phyloP scores from a whole-genome alignment of 1,284 basidiomycete species.

The Baeospora myosura region DNA sequence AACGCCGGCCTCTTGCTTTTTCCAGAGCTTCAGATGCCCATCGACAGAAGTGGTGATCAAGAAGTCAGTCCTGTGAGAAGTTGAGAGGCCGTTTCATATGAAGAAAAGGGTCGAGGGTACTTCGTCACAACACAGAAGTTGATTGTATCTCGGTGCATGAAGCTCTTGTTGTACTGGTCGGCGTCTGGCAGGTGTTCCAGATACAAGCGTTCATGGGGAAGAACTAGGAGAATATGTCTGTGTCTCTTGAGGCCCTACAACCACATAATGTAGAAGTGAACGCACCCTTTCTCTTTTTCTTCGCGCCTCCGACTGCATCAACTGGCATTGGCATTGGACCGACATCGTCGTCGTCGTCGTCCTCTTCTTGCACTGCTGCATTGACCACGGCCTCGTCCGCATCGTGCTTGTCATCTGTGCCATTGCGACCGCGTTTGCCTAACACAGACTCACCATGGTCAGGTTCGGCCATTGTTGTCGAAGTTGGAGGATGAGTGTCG shows the following conservation, averaged over 20 bases:
- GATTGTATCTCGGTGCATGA: conserved; percentile 95
- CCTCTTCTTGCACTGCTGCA: conserved; percentile 32
- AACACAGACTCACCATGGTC: conserved; percentile 38
- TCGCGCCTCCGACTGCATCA: conserved; percentile 31
- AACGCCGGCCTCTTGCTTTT: conserved; percentile 89
- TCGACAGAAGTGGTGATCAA: conserved; percentile 92
- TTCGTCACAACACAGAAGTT: conserved; percentile 84
- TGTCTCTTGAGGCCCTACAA: conserved; percentile 36
- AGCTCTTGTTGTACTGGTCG: conserved; percentile 93
- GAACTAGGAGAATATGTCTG: conserved; percentile 27
- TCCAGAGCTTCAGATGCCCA: conserved; percentile 97
- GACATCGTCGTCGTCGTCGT: conserved; percentile 60
- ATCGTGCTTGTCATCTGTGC: conserved; percentile 18
- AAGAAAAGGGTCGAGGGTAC: conserved; percentile 34
- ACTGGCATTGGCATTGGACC: conserved; percentile 72
- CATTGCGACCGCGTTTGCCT: conserved; percentile 56
- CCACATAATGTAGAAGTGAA: conserved; percentile 14
- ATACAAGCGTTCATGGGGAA: conserved; percentile 62
- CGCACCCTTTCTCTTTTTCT: conserved; percentile 72
- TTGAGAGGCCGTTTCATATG: conserved; percentile 4
- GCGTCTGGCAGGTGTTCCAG: conserved; percentile 87
- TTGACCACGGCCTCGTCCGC: conserved; percentile 19
- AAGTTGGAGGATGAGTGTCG: background rate
- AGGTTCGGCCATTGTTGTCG: conserved; percentile 28
- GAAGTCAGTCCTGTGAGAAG: conserved; percentile 71